Evolutionary conservation across 2,329 filamentous ascomycete species (phyloP).

Genomic region (Trichoderma semiorbis): DNA sequence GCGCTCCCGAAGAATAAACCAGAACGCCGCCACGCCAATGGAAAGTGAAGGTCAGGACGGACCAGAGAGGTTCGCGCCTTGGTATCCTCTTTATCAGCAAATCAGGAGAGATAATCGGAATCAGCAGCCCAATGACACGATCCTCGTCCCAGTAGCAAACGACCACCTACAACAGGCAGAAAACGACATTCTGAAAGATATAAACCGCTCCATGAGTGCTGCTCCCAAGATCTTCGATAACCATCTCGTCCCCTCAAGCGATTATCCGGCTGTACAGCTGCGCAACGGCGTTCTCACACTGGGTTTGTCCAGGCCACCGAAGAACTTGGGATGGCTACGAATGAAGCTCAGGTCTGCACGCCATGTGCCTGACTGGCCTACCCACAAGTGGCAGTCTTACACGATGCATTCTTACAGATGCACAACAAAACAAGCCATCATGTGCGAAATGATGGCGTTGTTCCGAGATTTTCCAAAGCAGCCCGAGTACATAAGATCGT

Average conservation of each 20-base stretch:
- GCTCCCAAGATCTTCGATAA: background rate
- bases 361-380: background rate
- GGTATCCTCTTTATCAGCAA: background rate
- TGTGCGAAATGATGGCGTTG: background rate
- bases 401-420: background rate
- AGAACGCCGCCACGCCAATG: background rate
- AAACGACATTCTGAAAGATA: background rate
- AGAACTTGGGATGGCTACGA: background rate
- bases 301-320: background rate
- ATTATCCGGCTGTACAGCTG: conserved; percentile 6
- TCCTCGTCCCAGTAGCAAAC: background rate
- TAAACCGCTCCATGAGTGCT: background rate
- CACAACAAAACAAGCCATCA: background rate
- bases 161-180: background rate
- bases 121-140: background rate
- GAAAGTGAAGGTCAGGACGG: background rate
- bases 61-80: conserved; percentile 9
- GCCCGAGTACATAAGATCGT: background rate
- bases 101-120: background rate
- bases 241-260: background rate
- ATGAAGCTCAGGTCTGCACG: background rate
- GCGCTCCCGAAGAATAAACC: background rate
- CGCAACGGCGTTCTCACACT: background rate
- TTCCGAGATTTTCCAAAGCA: background rate
- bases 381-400: background rate